Base-by-base conservation (phyloP, 2,329 filamentous ascomycete genomes). In the Anthostomella pinea region DNA sequence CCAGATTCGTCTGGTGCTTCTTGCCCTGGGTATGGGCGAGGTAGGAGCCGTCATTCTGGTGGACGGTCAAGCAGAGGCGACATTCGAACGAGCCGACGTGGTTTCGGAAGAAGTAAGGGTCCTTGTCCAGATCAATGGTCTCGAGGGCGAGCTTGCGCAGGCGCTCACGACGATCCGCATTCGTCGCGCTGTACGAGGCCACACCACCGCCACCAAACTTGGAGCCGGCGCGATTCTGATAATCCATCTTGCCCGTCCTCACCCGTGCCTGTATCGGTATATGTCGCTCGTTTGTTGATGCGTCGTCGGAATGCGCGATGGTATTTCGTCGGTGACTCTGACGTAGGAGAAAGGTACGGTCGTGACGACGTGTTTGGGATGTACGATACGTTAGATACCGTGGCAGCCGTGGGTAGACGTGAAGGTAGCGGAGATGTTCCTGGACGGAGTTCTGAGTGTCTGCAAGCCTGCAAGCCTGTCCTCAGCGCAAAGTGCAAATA, bases 61-160 rank as follows among this genome's bases (percentile, higher is more conserved):
- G 93, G 4, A 97, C 91, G 0, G 93, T 98, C 17, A 98, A 73
- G 60, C 93, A 98, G 25, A 98, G 84, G 19, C 93, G 87, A 65
- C 93, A 98, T 67, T 98, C 93, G 67, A 96, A 98, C 58, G 85
- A 93, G 59, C 93, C 93, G 56, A 97, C 87, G 67, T 98, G 91
- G 73, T 98, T 98, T 66, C 95, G 95, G 83, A 98, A 98, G 74
- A 97, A 96, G 78, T 97, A 98, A 0, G 93, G 93, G 69, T 98
- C 93, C 70, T 96, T 97, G 69, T 97, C 93, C 46, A 97, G 86
- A 71, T 97, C 91, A 74, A 98, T 98, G 38, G 89, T 94, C 70
- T 98, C 93, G 59, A 98, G 87, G 40, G 93, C 93, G 60, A 98
- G 89, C 72, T 96, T 96, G 65, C 91, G 89, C 24, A 98, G 84